Evolutionary conservation across 129 eudicot genomes (phyloP), one percentile per base, ranked within the genome.

Genomic region (Saussurea involucrata): DNA sequence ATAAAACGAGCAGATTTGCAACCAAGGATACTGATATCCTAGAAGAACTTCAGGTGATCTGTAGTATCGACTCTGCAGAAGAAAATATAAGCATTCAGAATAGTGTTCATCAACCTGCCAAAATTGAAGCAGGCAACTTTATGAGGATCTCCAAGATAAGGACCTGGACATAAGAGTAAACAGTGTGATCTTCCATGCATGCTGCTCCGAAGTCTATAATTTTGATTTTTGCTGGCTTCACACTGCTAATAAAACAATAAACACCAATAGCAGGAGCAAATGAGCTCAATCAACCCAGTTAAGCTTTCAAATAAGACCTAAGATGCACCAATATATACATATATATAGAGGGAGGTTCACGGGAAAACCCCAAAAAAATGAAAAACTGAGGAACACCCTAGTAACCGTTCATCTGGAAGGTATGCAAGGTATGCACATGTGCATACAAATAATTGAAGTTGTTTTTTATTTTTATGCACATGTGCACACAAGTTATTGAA

Each of bases 31-130:
- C 96, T 81, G 97, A 76, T 95, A 95, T 32, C 99, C 99, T 72
- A 95, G 92, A 72, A 95, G 92, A 76, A 95, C 99, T 92, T 95
- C 99, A 29, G 99, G 99, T 34, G 99, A 95, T 83, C 99, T 88
- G 76, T 95, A 95, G 81, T 95, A 95, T 66, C 99, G 96, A 84
- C 99, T 95, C 99, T 92, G 99, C 91, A 85, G 53, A 73, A 73
- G 31, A 57, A 82, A 42, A 69, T 21, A 42, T 37, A 80, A 71
- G n/a, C 32, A 37, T 24, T 83, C 36, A 74, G 66, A 67, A 73
- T 25, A 66, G 53, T 81, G 77, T 15, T 37, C 24, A 73, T 76
- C 84, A 82, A 75, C 74, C 12, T 55, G 24, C 25, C 67, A 66
- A 32, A 74, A 53, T 69, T 75, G 24, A 49, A 75, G 73, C 65